Evolutionary conservation across 352 stramenopile species (phyloP).

Genomic region (Pythium folliculosum): DNA sequence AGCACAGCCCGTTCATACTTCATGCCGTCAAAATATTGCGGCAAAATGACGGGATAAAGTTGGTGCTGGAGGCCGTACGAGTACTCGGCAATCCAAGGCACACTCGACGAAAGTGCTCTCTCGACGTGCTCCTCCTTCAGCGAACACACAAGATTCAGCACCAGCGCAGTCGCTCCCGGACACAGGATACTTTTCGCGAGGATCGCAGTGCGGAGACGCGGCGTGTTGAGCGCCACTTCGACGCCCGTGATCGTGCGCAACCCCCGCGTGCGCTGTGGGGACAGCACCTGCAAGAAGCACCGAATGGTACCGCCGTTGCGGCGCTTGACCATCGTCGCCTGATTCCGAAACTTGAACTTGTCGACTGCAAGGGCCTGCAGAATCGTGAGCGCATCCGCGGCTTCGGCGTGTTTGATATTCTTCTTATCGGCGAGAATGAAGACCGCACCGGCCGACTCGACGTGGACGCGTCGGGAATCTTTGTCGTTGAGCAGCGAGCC

Average conservation of each 20-base stretch:
- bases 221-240: conserved; percentile 52
- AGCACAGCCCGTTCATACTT: conserved; percentile 38
- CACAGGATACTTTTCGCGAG: conserved; percentile 53
- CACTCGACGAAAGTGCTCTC: conserved; percentile 37
- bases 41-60: conserved; percentile 51
- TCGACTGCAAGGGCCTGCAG: conserved; percentile 57
- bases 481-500: conserved; percentile 53
- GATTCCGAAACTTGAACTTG: conserved; percentile 47
- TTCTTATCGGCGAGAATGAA: conserved; percentile 63
- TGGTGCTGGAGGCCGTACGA: conserved; percentile 52
- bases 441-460: conserved; percentile 47
- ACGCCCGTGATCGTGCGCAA: conserved; percentile 55
- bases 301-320: conserved; percentile 27
- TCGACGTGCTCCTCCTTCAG: conserved; percentile 39
- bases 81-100: conserved; percentile 63
- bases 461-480: conserved; percentile 47
- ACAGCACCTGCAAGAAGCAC: conserved; percentile 60
- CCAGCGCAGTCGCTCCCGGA: conserved; percentile 46
- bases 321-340: conserved; percentile 24
- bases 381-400: conserved; percentile 50
- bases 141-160: conserved; percentile 67
- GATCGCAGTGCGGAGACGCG: conserved; percentile 47
- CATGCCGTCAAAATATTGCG: conserved; percentile 42
- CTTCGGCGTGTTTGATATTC: conserved; percentile 39
- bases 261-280: conserved; percentile 40